Base-by-base conservation (phyloP, 2,329 filamentous ascomycete genomes). In the Calonectria leucothoes region DNA sequence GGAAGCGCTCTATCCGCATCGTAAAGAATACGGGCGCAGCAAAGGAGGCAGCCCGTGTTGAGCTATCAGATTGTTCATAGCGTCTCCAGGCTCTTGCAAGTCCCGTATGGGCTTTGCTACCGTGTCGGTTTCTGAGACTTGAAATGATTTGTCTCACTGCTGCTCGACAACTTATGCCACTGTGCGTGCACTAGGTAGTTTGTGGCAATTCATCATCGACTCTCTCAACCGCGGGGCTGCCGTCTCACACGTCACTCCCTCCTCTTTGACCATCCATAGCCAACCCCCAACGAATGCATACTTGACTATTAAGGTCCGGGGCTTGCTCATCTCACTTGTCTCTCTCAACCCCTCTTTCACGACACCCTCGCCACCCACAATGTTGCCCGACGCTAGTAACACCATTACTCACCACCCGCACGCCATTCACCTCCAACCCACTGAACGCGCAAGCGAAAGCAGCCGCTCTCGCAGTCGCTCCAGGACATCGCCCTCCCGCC, bases 321-420 rank as follows among this genome's bases (percentile, higher is more conserved):
- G 29, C 37, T 69, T 61, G 66, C 68, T 52, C 39, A 49, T 52
- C 63, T 74, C 35, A 45, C 61, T 52, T 57, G 27, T 49, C 14
- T 37, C 42, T 69, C 63, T 57, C 52, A 35, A 45, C 55, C 66
- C 23, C 42, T 66, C 63, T 27, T 37, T 20, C 52, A 33, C 35
- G 15, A 52, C 61, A 51, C n/a, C 23, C 15, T 31, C 67, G 57
- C 37, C 39, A 33, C 63, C 69, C 68, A 75, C 61, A 59, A 88
- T 89, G 87, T 83, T 83, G 70, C 83, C 85, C 51, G 85, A 88
- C 75, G 82, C 80, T 39, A 84, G 82, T 52, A 83, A 84, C 76
- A 84, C 83, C 72, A 84, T 87, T 71, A 86, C 85, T 15, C 84
- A 86, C 76, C 86, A 88, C 70, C 85, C 87, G 35, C 85, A 87